Conservation (phyloP, 1,139 yeast species). For the Candida mesenterica region DNA sequence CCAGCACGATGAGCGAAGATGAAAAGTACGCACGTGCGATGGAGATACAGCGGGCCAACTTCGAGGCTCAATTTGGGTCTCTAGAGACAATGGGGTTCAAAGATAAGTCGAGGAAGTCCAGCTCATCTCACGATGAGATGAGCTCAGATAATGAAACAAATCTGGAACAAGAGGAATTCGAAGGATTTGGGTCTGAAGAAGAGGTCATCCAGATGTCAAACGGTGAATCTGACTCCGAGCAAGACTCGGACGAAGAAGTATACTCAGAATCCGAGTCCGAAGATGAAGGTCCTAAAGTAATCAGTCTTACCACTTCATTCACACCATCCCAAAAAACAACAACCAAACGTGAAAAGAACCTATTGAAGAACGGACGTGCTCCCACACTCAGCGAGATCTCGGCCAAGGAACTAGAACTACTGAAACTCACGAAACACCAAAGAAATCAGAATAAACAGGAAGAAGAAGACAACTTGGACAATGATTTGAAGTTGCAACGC, state of each 20-base stretch:
- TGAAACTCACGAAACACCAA: conserved; percentile 30
- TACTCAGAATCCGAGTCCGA: conserved; percentile 27
- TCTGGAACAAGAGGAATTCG: conserved; percentile 17
- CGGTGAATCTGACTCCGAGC: conserved; percentile 3
- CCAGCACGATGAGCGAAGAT: conserved; percentile 24
- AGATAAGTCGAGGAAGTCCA: conserved; percentile 43
- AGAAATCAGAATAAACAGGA: conserved; percentile 29
- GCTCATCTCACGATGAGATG: conserved; percentile 6
- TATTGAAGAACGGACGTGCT: conserved; percentile 41
- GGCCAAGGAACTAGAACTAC: conserved; percentile 20
- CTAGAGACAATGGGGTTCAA: conserved; percentile 58
- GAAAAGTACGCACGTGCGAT: conserved; percentile 48
- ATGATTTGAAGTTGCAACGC: conserved; percentile 82
- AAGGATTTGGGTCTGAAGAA: conserved; percentile 17
- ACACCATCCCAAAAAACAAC: conserved; percentile 18
- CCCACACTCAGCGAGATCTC: conserved; percentile 39
- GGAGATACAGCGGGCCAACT: conserved; percentile 58
- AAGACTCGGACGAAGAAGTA: conserved; percentile 4
- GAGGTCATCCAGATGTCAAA: conserved; percentile 9
- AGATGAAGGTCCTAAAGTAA: conserved; percentile 31
- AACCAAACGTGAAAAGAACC: conserved; percentile 31
- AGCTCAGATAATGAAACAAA: conserved; percentile 7
- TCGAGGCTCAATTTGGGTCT: conserved; percentile 70
- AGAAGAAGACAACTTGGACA: conserved; percentile 57
- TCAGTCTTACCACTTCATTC: conserved; percentile 28